Conservation (phyloP, 257 asterid species). For the Marsdenia floribunda region DNA sequence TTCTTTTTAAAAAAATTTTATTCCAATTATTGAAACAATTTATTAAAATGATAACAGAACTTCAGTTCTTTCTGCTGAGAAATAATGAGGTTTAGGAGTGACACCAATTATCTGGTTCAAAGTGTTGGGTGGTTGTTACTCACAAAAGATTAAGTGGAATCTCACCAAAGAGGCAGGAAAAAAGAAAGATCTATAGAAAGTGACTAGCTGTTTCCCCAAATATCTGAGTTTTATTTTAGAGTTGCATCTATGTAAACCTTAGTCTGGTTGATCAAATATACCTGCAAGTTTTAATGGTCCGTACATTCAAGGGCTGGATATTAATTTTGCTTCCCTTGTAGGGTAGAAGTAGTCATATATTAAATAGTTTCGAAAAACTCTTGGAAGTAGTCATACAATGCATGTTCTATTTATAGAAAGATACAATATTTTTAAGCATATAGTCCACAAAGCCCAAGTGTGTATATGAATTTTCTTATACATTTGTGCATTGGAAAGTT, state of each 20-base stretch:
- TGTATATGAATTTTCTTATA: neutral
- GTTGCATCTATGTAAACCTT: neutral
- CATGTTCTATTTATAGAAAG: neutral
- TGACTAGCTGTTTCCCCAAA: neutral
- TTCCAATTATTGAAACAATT: neutral
- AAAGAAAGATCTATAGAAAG: neutral
- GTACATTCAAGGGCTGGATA: neutral
- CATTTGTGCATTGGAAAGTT: neutral
- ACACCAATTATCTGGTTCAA: neutral
- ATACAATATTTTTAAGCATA: neutral
- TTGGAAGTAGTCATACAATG: neutral
- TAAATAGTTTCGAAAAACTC: neutral
- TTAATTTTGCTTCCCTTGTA: neutral
- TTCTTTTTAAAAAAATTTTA: neutral
- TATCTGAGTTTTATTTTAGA: neutral
- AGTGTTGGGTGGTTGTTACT: neutral
- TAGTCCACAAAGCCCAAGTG: neutral
- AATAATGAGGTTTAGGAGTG: neutral
- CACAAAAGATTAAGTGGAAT: neutral
- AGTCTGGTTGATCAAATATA: neutral
- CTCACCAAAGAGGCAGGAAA: neutral
- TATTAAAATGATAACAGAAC: neutral
- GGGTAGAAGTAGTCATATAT: neutral
- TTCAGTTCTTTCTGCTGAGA: neutral
- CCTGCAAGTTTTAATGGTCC: neutral